Percentiles rank a stretch among this genome's conserved stretches.
phyloP scores from a whole-genome alignment of 2,329 filamentous ascomycete species.

The Massarina eburnea region DNA sequence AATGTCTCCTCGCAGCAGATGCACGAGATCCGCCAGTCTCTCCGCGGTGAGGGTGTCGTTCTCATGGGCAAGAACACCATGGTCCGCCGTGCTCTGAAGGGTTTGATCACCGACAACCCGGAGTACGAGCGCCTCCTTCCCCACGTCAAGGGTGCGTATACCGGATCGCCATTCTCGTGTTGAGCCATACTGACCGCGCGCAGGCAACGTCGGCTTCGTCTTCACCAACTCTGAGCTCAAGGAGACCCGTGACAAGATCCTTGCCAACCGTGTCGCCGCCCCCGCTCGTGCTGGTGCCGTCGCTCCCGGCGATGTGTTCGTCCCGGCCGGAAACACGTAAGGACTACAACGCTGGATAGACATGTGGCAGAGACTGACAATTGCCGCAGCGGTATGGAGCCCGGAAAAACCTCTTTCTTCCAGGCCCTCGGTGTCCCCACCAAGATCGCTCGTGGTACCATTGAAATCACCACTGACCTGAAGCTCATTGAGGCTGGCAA shows the following conservation, averaged over 20 bases:
- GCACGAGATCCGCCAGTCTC: conserved; percentile 96
- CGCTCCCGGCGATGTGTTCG: conserved; percentile 88
- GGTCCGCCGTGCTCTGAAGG: conserved; percentile 97
- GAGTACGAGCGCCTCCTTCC: conserved; percentile 99
- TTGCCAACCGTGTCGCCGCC: conserved; percentile 95
- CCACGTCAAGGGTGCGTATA: conserved; percentile 72
- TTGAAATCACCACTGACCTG: conserved; percentile 97
- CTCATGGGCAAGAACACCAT: conserved; percentile 99
- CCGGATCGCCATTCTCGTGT: conserved; percentile 1
- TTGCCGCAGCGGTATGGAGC: conserved; percentile 78
- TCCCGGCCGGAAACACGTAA: conserved; percentile 93
- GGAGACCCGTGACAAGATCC: conserved; percentile 87
- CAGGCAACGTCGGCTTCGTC: conserved; percentile 92
- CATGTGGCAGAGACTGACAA: conserved; percentile 16
- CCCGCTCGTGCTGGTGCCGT: conserved; percentile 97
- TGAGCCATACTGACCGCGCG: conserved; percentile 17
- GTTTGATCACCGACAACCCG: conserved; percentile 84
- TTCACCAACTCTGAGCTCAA: conserved; percentile 99
- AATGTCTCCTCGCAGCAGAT: conserved; percentile 99
- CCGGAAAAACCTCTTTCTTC: conserved; percentile 99
- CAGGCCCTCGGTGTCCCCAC: conserved; percentile 99
- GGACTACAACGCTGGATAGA: conserved; percentile 6
- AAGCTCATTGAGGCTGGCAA: conserved; percentile 91
- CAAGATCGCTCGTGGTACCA: conserved; percentile 99
- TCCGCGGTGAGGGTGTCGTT: conserved; percentile 90